These are phyloP conservation scores for Rutstroemia sp. DNA, from an alignment of 2,329 filamentous ascomycete species.

Conservation along the genomic window DNA sequence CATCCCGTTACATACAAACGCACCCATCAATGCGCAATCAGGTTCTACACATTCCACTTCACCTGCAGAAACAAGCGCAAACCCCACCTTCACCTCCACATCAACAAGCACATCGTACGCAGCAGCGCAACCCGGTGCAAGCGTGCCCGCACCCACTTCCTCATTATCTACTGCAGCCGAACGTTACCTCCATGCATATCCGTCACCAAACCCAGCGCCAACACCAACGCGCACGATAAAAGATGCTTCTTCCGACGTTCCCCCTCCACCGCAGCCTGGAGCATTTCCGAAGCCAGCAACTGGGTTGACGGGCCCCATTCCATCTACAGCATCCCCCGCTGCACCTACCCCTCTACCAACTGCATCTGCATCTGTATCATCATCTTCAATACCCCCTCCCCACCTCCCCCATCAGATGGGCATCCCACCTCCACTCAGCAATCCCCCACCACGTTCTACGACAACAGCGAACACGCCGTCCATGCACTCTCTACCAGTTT, in stretches of 20 bases:
- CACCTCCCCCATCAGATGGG: constrained; percentile 36
- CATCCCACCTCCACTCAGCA: constrained; percentile 10
- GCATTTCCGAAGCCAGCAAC: constrained; percentile 40
- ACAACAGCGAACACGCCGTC: constrained; percentile 30
- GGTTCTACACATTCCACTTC: constrained; percentile 20
- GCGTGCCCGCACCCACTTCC: constrained; percentile 34
- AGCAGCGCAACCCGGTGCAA: constrained; percentile 41
- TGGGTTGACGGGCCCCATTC: constrained; percentile 29
- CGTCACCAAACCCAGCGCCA: constrained; percentile 9
- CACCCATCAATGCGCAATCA: constrained; percentile 47
- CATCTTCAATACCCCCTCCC: constrained; percentile 19
- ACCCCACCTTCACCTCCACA: constrained; percentile 22
- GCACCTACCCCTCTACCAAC: constrained; percentile 31
- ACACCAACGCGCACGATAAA: constrained; percentile 38
- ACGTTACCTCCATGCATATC: constrained; percentile 29
- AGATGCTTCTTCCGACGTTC: constrained; percentile 29
- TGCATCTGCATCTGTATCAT: constrained; percentile 26
- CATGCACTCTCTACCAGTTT: constrained; percentile 11
- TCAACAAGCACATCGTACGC: constrained; percentile 31
- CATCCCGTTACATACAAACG: constrained; percentile 52
- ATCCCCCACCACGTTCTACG: constrained; percentile 39
- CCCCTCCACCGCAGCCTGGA: constrained; percentile 51
- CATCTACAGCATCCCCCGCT: constrained; percentile 41
- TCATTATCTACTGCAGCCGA: constrained; percentile 21
- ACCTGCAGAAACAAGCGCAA: constrained; percentile 38